Base-by-base conservation (phyloP, 2,329 filamentous ascomycete species). In the Sporothrix euskadiensis region DNA sequence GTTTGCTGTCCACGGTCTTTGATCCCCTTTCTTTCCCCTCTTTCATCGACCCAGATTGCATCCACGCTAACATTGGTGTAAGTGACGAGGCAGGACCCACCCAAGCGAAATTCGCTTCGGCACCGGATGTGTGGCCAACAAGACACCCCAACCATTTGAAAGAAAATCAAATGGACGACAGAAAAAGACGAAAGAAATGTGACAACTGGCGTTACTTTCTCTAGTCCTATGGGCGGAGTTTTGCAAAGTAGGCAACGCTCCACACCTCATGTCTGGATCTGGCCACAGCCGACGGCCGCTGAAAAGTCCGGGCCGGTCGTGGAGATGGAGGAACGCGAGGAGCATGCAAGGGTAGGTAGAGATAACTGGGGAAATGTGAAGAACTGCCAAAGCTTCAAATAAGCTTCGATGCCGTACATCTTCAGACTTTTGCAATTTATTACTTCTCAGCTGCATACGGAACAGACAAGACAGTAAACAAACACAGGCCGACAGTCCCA, bases 71-170 rank as follows among this genome's bases (percentile, higher is more conserved):
- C 19, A 49, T 44, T 52, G 14, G 52, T 59, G 44, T 70, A 70
- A 56, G 68, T 70, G 66, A 49, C 30, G 19, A 35, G 12, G 35
- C 5, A 4, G 32, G 57, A n/a, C 39, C 39, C 61, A 66, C 70
- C 39, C 35, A 35, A 71, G 56, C 70, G 44, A 65, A 63, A 65
- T 63, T 65, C 71, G 32, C 71, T 73, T 59, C 65, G 71, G 61
- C 54, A 35, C 44, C 61, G 44, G 8, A 49, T 44, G 61, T 26
- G 16, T 6, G 1, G 49, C 26, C 12, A 16, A 22, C 26, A 19
- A 19, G 16, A 59, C 2, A 1, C 22, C 57, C 57, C 30, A 61
- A 35, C n/a, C 41, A 44, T 10, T 9, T 10, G 41, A 44, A 9
- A 39, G 30, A 39, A 39, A 26, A 32, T 8, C 56, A 35, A 16